These are phyloP conservation scores for Hygrophila difformis DNA, from an alignment of 257 asterid genomes.

Conservation along the genomic window DNA sequence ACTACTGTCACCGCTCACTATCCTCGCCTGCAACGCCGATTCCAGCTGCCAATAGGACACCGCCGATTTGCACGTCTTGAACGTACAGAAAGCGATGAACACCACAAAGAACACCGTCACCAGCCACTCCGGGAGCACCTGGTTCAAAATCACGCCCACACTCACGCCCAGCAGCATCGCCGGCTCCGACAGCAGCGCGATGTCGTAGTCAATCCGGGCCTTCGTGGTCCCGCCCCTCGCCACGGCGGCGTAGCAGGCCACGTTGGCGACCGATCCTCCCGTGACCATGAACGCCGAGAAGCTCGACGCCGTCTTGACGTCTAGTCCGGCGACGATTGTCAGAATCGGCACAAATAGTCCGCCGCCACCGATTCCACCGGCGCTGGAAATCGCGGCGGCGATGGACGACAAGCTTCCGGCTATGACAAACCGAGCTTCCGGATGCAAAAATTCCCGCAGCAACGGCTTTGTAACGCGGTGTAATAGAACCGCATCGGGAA, in stretches of 20 bases:
- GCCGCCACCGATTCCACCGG: constrained; percentile 90
- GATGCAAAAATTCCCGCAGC: too few relatives aligned
- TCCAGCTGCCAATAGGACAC: constrained; percentile 51
- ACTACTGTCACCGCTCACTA: constrained; percentile 12
- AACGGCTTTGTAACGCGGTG: too few relatives aligned
- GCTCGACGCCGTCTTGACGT: constrained; percentile 60
- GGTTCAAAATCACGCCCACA: constrained; percentile 59
- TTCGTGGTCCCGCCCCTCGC: constrained; percentile 8
- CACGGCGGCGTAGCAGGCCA: constrained; percentile 29
- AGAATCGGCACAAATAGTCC: constrained; percentile 69
- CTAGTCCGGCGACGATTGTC: constrained; percentile 47
- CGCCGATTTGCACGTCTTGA: constrained; percentile 61
- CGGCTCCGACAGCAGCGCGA: constrained; percentile 75
- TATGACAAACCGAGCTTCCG: constrained; percentile 16
- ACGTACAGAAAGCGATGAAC: constrained; percentile 61
- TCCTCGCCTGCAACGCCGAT: constrained; percentile 18
- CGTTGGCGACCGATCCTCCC: constrained; percentile 70
- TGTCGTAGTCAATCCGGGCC: constrained; percentile 54
- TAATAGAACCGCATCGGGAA: too few relatives aligned
- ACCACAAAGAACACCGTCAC: constrained; percentile 46
- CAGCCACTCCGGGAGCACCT: constrained; percentile 73
- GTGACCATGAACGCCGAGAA: constrained; percentile 83
- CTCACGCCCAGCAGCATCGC: constrained; percentile 81
- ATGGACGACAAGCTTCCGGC: constrained; percentile 42
- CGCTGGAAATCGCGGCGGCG: constrained; percentile 72